Conservation (phyloP, 768 basidiomycete genomes). For the Termitomyces sp. region DNA sequence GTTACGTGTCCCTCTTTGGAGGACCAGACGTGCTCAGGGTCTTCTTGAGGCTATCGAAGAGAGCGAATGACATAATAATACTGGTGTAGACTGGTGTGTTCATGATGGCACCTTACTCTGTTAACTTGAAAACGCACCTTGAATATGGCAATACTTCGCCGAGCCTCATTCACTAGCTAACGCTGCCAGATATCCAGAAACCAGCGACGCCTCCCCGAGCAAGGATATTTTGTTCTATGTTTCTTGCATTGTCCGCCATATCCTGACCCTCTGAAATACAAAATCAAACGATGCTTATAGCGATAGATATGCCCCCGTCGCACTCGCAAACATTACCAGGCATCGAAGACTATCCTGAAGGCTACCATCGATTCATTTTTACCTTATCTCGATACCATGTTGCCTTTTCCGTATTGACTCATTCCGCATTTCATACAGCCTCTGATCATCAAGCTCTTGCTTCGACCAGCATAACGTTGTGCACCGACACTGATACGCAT, state of each 20-base stretch:
- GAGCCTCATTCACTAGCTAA: slow-evolving; percentile 5
- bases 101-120: slow-evolving; percentile 12
- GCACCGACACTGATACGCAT: slow-evolving; percentile 26
- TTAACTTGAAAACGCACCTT: slow-evolving; percentile 30
- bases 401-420: slow-evolving; percentile 35
- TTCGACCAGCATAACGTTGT: slow-evolving; percentile 20
- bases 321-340: slow-evolving; percentile 20
- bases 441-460: slow-evolving; percentile 23
- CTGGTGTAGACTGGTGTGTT: slow-evolving; percentile 6
- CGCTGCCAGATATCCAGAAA: slow-evolving; percentile 8
- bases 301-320: slow-evolving; percentile 13
- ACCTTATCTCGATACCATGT: slow-evolving; percentile 25
- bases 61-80: slow-evolving; percentile 10
- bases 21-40: slow-evolving; percentile 5
- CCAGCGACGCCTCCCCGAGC: slow-evolving; percentile 3
- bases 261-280: slow-evolving; percentile 10
- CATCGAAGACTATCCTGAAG: slow-evolving; percentile 11
- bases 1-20: slow-evolving; percentile 14
- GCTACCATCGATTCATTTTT: slow-evolving; percentile 32
- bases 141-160: slow-evolving; percentile 24
- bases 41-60: not conserved
- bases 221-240: slow-evolving; percentile 15
- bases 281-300: not conserved
- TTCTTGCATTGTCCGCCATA: slow-evolving; percentile 16
- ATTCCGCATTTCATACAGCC: slow-evolving; percentile 25